Base-by-base conservation (phyloP, 495 filamentous ascomycete species). In the Xylaria acuta region DNA sequence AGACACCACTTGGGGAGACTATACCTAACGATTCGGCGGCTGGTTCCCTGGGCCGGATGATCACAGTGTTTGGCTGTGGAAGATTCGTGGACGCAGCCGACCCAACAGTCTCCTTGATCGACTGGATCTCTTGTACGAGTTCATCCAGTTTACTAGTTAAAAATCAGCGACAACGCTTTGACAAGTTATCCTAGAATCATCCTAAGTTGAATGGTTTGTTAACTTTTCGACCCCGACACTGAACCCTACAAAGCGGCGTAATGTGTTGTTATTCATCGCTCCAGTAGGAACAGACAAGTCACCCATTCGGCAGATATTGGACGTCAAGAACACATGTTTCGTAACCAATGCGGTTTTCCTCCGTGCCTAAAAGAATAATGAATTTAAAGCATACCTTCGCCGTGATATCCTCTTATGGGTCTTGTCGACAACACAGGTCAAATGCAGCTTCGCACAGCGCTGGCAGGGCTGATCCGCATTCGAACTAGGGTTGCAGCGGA, bases 381-480 rank as follows among this genome's bases (percentile, higher is more conserved):
- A 53, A 18, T 18, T 30, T 22, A 40, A 30, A 49, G 75, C 77
- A 38, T 74, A 83, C 81, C 82, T 85, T 73, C 80, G 76, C 40
- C 82, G 77, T 16, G 80, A 82, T 41, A 83, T 76, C 34, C 83
- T 78, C 74, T 84, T 85, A 65, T 85, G 81, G 72, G 80, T 79
- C 70, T 82, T 84, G 49, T 85, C 82, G 34, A 85, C 82, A 5
- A 85, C 76, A 49, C 83, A 85, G 16, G 79, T 74, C 41, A 83
- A 76, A 73, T 82, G 79, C 60, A 85, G 78, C 73, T 84, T 85
- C 69, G 80, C 72, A 64, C 83, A 85, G 36, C 83, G 78, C 38
- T 80, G 78, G 66, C 83, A 85, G 25, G 82, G 80, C 60, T 82
- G 78, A 27, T 77, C 74, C 6, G 82, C 75, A n/a, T 77, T 75